These are phyloP conservation scores for Suhomyces vadensis DNA, from an alignment of 805 yeast genomes.

Conservation along the genomic window DNA sequence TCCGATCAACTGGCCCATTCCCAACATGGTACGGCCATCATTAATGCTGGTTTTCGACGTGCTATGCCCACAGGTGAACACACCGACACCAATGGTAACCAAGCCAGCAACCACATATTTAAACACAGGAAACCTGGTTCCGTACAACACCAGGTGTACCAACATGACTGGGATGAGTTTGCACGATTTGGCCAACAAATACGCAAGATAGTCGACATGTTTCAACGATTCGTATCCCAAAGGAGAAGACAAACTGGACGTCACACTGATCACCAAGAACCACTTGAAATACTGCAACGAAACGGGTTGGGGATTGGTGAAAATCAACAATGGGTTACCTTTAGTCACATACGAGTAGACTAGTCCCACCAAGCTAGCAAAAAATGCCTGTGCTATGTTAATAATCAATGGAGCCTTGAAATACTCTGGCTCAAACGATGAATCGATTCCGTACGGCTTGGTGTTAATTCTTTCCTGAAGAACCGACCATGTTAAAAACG, in stretches of 20 bases:
- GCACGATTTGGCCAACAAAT: conserved; percentile 86
- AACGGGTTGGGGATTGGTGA: conserved; percentile 25
- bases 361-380: conserved; percentile 71
- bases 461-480: conserved; percentile 87
- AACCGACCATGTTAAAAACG: conserved; percentile 89
- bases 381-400: conserved; percentile 68
- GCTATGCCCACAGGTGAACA: conserved; percentile 59
- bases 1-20: conserved; percentile 55
- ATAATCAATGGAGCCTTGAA: conserved; percentile 82
- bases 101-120: conserved; percentile 75
- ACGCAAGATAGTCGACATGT: conserved; percentile 85
- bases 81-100: conserved; percentile 81
- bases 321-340: conserved; percentile 31
- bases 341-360: conserved; percentile 47
- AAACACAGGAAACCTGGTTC: conserved; percentile 67
- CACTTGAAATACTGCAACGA: conserved; percentile 26
- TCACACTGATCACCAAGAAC: conserved; percentile 57
- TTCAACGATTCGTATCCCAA: conserved; percentile 74
- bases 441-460: conserved; percentile 58
- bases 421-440: conserved; percentile 28
- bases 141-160: conserved; percentile 71
- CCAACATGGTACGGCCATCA: conserved; percentile 50
- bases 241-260: conserved; percentile 83
- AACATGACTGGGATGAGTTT: conserved; percentile 93
- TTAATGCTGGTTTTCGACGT: conserved; percentile 26